Base-by-base conservation (phyloP, 2,329 filamentous ascomycete species). In the Claviceps cyperi region DNA sequence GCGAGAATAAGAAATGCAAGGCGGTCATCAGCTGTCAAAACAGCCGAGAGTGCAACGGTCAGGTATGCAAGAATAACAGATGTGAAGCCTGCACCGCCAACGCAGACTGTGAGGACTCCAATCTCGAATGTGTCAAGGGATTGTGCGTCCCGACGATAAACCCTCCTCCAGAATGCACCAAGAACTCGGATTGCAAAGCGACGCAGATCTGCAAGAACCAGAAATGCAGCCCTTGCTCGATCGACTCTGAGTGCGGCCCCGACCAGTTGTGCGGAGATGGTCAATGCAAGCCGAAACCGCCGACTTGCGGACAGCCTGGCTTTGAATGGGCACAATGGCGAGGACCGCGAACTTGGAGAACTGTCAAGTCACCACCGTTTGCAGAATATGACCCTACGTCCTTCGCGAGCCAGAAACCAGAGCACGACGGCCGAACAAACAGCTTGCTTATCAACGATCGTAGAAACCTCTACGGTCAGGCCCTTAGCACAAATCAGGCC, bases 271-370 rank as follows among this genome's bases (percentile, higher is more conserved):
- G 51, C 15, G 48, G 51, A 11, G 36, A 48, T 24, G 51, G 49
- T 13, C n/a, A 38, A 17, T 53, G 51, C 38, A 50, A 47, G 38
- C 51, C 51, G 32, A 50, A 51, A 19, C 51, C 51, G 19, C 51
- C 51, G 6, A 51, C 49, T 21, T 53, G 51, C 49, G 51, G 51
- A 28, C 49, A 53, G 41, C 49, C 49, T 48, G 51, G 51, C 39
- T 53, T 53, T 36, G 51, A 51, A 44, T 53, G 51, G 51, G 51
- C 51, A 47, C 46, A 53, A 36, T 53, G 51, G 51, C 41, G 49
- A 39, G 51, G 51, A 8, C 51, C 51, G 4, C 35, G 32, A 17
- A 43, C 49, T 6, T 53, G 51, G 51, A 47, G 49, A 14, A 45
- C n/a, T 22, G 51, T 53, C 43, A 53, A 51, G 47, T 53, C 51